Base-by-base conservation (phyloP, 2,329 filamentous ascomycete genomes). In the Fusarium sp. region DNA sequence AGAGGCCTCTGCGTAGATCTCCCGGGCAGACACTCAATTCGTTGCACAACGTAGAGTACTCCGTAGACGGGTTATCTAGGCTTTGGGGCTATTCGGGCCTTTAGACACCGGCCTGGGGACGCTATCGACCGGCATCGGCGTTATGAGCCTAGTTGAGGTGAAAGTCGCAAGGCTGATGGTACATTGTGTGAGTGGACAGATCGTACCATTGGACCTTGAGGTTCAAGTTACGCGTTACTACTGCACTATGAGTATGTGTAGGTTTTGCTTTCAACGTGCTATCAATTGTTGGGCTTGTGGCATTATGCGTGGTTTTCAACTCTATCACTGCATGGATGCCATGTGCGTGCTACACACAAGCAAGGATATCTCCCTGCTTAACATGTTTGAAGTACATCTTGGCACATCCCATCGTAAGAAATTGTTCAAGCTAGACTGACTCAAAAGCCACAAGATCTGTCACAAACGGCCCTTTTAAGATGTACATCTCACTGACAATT, bases 81-180 rank as follows among this genome's bases (percentile, higher is more conserved):
- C 52, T 59, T 18, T 30, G 6, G 6, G 7, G 43, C 25, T 57
- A 68, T 68, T 68, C 66, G 66, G 66, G 52, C 66, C 66, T 67
- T 67, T 67, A 9, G 8, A 56, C 50, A 32, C 11, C 16, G 34
- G 22, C 30, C 56, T 50, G 50, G 55, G 45, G 25, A 49, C 49
- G 40, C 64, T 67, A 67, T 44, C 22, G 63, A 50, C 63, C 63
- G 63, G 63, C 64, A 66, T 67, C 64, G 63, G 63, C 44, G 38
- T 22, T 56, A 56, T 55, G 20, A 50, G 30, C 56, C 56, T 66
- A 38, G 40, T 66, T 46, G 27, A 59, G 60, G 40, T 54, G 40
- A 46, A 30, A 29, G 14, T 18, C 22, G 5, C 54, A 61, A 54
- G 63, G 63, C 63, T 60, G 58, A 40, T 44, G 42, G 25, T 47